These are phyloP conservation scores for Entomophthora muscae DNA, from an alignment of 371 early-diverging fungal species.

Conservation along the genomic window DNA sequence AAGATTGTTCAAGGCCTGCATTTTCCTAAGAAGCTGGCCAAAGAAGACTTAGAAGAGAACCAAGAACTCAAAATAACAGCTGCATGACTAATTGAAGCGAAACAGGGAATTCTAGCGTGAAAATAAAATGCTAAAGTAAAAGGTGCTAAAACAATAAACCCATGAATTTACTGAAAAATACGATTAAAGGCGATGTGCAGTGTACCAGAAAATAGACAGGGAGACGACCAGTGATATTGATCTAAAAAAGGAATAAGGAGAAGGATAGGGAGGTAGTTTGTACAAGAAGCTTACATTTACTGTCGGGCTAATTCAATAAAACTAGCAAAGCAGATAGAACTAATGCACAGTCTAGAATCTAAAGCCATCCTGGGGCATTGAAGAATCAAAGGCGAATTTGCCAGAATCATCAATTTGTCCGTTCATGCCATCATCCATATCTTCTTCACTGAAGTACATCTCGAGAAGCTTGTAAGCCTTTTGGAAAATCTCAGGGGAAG, in stretches of 20 bases:
- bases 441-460: conserved; percentile 76
- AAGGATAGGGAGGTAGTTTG: background rate
- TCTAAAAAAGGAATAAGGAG: background rate
- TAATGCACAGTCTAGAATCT: background rate
- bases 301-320: too few relatives aligned
- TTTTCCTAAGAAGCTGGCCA: too few relatives aligned
- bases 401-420: background rate
- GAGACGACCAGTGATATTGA: background rate
- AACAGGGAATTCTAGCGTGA: too few relatives aligned
- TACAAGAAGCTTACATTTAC: background rate
- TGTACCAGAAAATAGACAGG: background rate
- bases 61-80: too few relatives aligned
- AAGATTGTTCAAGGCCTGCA: too few relatives aligned
- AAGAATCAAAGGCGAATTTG: background rate
- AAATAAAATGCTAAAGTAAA: too few relatives aligned
- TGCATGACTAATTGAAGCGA: too few relatives aligned
- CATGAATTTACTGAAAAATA: too few relatives aligned
- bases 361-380: background rate
- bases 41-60: too few relatives aligned
- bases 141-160: too few relatives aligned
- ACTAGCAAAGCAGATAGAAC: too few relatives aligned
- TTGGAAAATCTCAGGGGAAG: conserved; percentile 84
- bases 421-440: background rate
- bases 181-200: too few relatives aligned
- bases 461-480: conserved; percentile 84